phyloP scores from a whole-genome alignment of 2,329 filamentous ascomycete genomes.

The Fusarium zealandicum region DNA sequence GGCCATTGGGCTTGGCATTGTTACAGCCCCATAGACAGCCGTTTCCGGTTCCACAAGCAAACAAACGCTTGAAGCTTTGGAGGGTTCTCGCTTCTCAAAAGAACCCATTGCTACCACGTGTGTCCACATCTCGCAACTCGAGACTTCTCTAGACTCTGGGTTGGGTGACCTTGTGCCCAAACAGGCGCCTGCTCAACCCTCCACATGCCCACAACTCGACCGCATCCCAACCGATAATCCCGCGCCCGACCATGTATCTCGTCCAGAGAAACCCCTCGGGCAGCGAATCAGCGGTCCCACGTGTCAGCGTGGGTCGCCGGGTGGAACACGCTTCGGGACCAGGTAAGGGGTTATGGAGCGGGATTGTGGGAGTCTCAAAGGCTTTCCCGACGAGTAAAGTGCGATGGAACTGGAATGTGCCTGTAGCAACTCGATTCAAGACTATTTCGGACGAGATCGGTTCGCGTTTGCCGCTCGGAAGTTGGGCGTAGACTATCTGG shows the following conservation, averaged over 20 bases:
- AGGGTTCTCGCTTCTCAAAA: constrained; percentile 1
- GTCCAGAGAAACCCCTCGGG: constrained; percentile 15
- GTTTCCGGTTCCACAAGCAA: constrained; percentile 3
- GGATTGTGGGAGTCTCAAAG: constrained; percentile 14
- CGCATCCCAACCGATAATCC: constrained; percentile 9
- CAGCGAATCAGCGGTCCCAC: constrained; percentile 44
- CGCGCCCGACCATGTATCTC: constrained; percentile 1
- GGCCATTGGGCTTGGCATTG: constrained; percentile 36
- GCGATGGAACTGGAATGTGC: constrained; percentile 27
- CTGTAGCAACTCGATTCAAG: constrained; percentile 8
- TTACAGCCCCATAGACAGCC: background rate
- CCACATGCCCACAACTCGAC: background rate
- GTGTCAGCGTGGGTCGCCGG: constrained; percentile 30
- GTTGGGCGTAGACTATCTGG: background rate
- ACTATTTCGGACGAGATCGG: constrained; percentile 2
- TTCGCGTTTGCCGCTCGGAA: constrained; percentile 26
- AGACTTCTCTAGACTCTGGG: constrained; percentile 8
- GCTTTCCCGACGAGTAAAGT: constrained; percentile 26
- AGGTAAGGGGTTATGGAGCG: constrained; percentile 19
- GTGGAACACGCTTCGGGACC: constrained; percentile 15
- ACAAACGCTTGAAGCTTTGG: background rate
- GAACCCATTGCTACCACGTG: constrained; percentile 21
- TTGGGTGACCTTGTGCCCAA: background rate
- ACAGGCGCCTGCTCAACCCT: background rate
- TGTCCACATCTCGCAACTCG: background rate